A percentile compares a stretch with the other conserved stretches of the same genome.
phyloP scores from a whole-genome alignment of 805 yeast species.

The Ogataea haglerorum region DNA sequence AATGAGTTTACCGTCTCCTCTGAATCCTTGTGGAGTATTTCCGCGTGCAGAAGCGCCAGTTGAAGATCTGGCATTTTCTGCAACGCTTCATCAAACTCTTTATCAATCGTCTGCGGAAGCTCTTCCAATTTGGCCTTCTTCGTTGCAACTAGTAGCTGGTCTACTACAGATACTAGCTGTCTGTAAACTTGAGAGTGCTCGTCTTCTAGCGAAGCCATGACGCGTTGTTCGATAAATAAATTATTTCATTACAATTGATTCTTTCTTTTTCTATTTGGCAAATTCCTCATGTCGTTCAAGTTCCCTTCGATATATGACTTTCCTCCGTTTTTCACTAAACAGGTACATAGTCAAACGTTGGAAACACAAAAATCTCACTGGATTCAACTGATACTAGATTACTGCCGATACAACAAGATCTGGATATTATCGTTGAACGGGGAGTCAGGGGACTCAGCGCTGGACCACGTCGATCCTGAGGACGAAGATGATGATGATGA shows the following conservation, averaged over 20 bases:
- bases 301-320: constrained; percentile 63
- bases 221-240: no score
- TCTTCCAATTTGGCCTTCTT: constrained; percentile 7
- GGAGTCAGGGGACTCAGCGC: constrained; percentile 12
- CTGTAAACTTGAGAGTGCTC: constrained; percentile 33
- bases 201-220: constrained; percentile 16
- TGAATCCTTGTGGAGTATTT: neutral
- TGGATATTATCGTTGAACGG: constrained; percentile 51
- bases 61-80: constrained; percentile 13
- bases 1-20: constrained; percentile 12
- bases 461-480: constrained; percentile 5
- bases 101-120: constrained; percentile 2
- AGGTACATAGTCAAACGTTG: constrained; percentile 77
- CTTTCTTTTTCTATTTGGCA: no score
- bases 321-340: constrained; percentile 91
- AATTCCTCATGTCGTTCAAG: constrained; percentile 14
- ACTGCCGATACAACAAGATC: constrained; percentile 52
- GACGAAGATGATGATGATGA: constrained; percentile 19
- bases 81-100: constrained; percentile 4
- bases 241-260: no score
- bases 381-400: constrained; percentile 60
- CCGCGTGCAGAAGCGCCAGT: constrained; percentile 13
- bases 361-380: constrained; percentile 77
- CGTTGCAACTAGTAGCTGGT: constrained; percentile 28
- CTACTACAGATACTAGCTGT: constrained; percentile 33